phyloP scores from a whole-genome alignment of 2,329 filamentous ascomycete genomes.

The Coniochaeta prunicola region DNA sequence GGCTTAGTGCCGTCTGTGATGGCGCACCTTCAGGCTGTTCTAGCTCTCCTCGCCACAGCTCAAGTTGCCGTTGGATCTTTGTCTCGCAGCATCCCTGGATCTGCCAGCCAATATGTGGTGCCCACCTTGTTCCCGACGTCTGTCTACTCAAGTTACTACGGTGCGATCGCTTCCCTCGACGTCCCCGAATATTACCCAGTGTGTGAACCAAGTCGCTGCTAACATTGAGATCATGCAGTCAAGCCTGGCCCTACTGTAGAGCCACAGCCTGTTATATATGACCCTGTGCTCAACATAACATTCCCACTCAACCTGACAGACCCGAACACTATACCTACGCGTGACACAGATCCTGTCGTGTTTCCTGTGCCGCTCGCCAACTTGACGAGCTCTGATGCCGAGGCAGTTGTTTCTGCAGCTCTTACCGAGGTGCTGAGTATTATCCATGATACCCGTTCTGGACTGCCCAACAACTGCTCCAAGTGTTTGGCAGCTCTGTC shows the following conservation, averaged over 20 bases:
- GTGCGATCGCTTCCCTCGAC: neutral
- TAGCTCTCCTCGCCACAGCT: neutral
- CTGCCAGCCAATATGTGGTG: neutral
- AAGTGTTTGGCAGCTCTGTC: constrained; percentile 44
- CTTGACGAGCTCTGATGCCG: constrained; percentile 28
- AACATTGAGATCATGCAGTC: constrained; percentile 10
- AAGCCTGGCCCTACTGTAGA: constrained; percentile 21
- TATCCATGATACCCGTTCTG: constrained; percentile 25
- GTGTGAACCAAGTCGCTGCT: neutral
- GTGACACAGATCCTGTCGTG: constrained; percentile 40
- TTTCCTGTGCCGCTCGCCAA: constrained; percentile 40
- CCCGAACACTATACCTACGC: constrained; percentile 40
- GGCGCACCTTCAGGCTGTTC: neutral
- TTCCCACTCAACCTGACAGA: constrained; percentile 47
- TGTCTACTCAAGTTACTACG: neutral
- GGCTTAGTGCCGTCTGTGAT: neutral
- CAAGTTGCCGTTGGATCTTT: neutral
- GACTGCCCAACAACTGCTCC: constrained; percentile 35
- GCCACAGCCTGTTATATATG: constrained; percentile 34
- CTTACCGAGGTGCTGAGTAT: constrained; percentile 37
- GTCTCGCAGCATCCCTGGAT: neutral
- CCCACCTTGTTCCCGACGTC: neutral
- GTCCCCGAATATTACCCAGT: neutral
- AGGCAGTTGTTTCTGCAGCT: constrained; percentile 33
- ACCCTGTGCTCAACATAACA: constrained; percentile 46